Evolutionary conservation across 352 stramenopile genomes (phyloP), one percentile per base, ranked within the genome.

Genomic region (Globisporangium sylvaticum): DNA sequence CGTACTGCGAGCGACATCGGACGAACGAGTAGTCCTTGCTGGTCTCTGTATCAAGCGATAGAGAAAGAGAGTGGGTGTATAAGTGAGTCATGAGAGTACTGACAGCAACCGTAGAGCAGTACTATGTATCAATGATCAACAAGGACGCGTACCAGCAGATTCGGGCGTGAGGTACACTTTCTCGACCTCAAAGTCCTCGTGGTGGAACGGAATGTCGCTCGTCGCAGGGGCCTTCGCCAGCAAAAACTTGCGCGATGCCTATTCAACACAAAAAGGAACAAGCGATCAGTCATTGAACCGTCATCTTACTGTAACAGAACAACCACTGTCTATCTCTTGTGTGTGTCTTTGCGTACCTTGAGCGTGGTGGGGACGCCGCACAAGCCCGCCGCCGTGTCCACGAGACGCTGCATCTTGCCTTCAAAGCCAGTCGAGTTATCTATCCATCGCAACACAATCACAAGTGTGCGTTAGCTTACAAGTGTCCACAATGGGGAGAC

Each of bases 1-100:
- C 87, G 55, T 91, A 92, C 65, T 95, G 87, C 55, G 87, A 92
- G 63, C 87, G 87, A 56, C 87, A 95, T 20, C 87, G 83, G 42
- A 95, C 87, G 56, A 95, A 95, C 50, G 84, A 92, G 60, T 93
- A 95, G 66, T 95, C 87, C 68, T 93, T 92, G 72, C 79, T 92
- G 14, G 75, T 89, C 50, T 86, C 78, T 87, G 61, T n/a, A 62
- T 24, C 15, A 66, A 64, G 3, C 37, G 8, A 6, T 46, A 46
- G 9, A 20, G 18, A 8, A 20, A 46, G 50, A 34, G 20, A 29
- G 25, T 15, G 31, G 22, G 22, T 29, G 58, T 34, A 34, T 31
- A 37, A 12, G 10, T 6, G 18, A 34, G 1, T 24, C 15, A 8
- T n/a, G 24, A 25, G 3, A n/a, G 10, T 3, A 22, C 20, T 15